Evolutionary conservation across 495 filamentous ascomycete species (phyloP), one percentile per base, ranked within the genome.

Genomic region (Penicilliopsis zonata): DNA sequence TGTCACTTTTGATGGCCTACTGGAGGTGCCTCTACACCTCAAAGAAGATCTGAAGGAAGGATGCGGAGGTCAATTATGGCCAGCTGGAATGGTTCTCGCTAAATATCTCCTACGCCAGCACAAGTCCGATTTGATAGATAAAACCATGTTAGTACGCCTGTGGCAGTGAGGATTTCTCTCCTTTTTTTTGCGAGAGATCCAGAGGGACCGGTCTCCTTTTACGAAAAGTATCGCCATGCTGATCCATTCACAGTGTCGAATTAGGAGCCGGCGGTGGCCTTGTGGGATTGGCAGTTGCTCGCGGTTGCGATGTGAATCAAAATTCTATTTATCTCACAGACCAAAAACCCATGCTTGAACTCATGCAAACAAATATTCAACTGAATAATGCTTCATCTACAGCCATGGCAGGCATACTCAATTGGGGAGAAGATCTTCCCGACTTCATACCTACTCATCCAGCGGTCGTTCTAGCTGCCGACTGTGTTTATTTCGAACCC

Each of bases 401-500:
- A 25, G 76, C 78, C 28, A 58, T 63, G 32, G 65, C 82, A 2
- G 49, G 63, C 25, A 58, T 90, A 8, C 61, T 94, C 40, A 75
- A 90, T 43, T 95, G 87, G 87, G 70, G 70, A 3, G 48, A 54
- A 26, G 50, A 51, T n/a, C 31, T 58, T 30, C 50, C 60, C 10
- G 34, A 39, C 28, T 33, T 35, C 20, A 54, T 66, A 9, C 62
- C 62, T 9, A 22, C 37, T 17, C 44, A 50, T 50, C 80, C 86
- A 9, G 76, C 90, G 39, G 63, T 88, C 25, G 74, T 98, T 35
- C 70, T 98, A 8, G 90, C 90, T 8, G 90, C 87, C 4, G 90
- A 98, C 53, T 96, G 90, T 61, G 86, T 93, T 30, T 98, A 96
- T 65, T 92, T 92, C 45, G 88, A 98, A 52, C 85, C 88, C 3